These are phyloP conservation scores for Fraxinus latifolia DNA, from an alignment of 305 asterid genomes.

Conservation along the genomic window DNA sequence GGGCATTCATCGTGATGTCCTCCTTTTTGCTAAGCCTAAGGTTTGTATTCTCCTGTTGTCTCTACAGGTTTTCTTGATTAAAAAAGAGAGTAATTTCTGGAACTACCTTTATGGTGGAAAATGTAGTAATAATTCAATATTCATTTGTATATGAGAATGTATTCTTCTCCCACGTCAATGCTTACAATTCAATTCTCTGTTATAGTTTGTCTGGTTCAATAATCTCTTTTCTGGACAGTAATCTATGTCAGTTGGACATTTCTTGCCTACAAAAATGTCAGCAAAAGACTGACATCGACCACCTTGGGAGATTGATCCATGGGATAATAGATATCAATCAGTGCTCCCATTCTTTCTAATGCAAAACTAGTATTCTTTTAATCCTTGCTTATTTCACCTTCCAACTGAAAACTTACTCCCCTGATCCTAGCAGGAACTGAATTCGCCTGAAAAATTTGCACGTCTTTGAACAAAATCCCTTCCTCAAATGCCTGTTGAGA, in stretches of 20 bases:
- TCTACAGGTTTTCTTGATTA: not conserved
- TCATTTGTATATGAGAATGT: not conserved
- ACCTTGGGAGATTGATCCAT: not conserved
- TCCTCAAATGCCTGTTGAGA: not conserved
- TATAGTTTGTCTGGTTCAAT: not conserved
- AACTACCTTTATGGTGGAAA: not conserved
- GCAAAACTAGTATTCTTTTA: not conserved
- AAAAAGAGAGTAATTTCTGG: constrained; percentile 21
- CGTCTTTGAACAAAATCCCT: not conserved
- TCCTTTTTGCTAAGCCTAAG: constrained; percentile 85
- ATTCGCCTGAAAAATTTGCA: not conserved
- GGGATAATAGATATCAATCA: not conserved
- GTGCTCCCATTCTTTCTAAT: not conserved
- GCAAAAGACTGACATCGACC: not conserved
- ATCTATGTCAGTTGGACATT: not conserved
- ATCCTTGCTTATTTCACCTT: not conserved
- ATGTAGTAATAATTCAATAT: not conserved
- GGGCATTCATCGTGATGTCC: constrained; percentile 97
- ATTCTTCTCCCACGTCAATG: not conserved
- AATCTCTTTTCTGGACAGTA: not conserved
- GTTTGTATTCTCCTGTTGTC: constrained; percentile 35
- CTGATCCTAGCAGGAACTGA: not conserved
- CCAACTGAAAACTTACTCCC: not conserved
- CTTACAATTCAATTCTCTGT: not conserved
- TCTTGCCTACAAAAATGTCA: not conserved